These are phyloP conservation scores for Phytophthora ramorum DNA, from an alignment of 352 stramenopile genomes.

Conservation along the genomic window DNA sequence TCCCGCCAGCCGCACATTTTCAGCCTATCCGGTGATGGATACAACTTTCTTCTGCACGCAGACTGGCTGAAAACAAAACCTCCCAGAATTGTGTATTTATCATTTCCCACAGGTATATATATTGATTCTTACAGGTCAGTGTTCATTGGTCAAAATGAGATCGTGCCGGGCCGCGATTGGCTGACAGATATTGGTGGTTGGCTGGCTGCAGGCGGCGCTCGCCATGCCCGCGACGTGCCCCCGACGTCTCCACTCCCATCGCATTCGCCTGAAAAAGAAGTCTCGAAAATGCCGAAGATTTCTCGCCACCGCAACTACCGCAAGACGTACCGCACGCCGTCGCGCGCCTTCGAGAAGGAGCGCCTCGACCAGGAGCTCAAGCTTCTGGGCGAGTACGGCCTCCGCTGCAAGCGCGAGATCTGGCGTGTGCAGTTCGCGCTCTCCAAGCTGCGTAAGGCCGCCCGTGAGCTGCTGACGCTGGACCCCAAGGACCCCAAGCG, in stretches of 20 bases:
- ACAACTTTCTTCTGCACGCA: neutral
- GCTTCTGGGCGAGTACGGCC: conserved; percentile 98
- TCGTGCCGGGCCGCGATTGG: conserved; percentile 29
- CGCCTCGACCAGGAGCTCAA: conserved; percentile 99
- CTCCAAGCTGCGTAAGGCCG: conserved; percentile 99
- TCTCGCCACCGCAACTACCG: conserved; percentile 93
- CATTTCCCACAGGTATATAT: neutral
- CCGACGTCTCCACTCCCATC: conserved; percentile 56
- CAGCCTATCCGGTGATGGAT: conserved; percentile 5
- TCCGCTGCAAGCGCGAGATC: conserved; percentile 99
- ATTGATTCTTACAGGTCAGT: neutral
- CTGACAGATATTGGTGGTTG: conserved; percentile 54
- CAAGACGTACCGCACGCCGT: conserved; percentile 99
- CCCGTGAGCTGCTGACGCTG: conserved; percentile 97
- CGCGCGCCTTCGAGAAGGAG: conserved; percentile 99
- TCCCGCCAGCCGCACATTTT: conserved; percentile 11
- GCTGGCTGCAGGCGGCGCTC: conserved; percentile 23
- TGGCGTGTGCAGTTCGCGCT: conserved; percentile 99
- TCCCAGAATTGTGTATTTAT: neutral
- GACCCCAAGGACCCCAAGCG: conserved; percentile 98
- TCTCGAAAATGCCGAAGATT: conserved; percentile 88
- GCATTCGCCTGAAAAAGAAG: conserved; percentile 79
- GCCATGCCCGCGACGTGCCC: neutral
- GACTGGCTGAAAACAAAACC: neutral
- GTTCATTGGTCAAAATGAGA: neutral